Base-by-base conservation (phyloP, 108 stramenopile species). In the Cyclotella sp. region DNA sequence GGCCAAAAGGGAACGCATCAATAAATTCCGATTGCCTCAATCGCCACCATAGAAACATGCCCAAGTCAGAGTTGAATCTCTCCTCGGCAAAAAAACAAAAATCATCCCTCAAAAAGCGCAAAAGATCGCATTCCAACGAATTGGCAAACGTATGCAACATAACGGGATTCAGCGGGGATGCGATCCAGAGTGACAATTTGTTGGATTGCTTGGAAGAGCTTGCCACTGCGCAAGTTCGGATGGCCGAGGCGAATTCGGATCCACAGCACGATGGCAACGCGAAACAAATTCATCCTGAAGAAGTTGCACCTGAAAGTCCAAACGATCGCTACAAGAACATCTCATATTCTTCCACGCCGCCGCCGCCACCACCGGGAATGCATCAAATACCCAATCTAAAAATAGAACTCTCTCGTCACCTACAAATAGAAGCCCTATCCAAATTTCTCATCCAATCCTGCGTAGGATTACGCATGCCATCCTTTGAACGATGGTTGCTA, bases 401-500 rank as follows among this genome's bases (percentile, higher is more conserved):
- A 27, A 77, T 86, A 16, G 92, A 93, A 72, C 27, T 93, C 5
- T 81, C 89, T 2, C 64, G 92, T 14, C 88, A 90, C 64, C 80
- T 90, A 45, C 85, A 88, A 27, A 78, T 88, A 9, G 44, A 79
- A 66, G 72, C 84, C 21, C 51, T 93, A 0, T 93, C 92, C 0
- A 73, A 41, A 40, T 86, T 85, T 63, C 66, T 93, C 4, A 68
- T 93, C 42, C 21, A 78, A 19, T 64, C 80, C 19, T 77, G 83
- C 27, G 21, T 34, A 27, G 78, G 76, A 55, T 43, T 91, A 0
- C 83, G 90, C 19, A 93, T 93, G 90, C 90, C 92, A 11, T 51
- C 79, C 0, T 93, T 93, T 75, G 92, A 93, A 67, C 63, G 92
- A 45, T 93, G 90, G 90, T 51, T 91, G 18, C 15, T 93, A n/a